Evolutionary conservation across 345 rosid genomes (phyloP), one percentile per base, ranked within the genome.

Genomic region (Diplotaxis tenuifolia): DNA sequence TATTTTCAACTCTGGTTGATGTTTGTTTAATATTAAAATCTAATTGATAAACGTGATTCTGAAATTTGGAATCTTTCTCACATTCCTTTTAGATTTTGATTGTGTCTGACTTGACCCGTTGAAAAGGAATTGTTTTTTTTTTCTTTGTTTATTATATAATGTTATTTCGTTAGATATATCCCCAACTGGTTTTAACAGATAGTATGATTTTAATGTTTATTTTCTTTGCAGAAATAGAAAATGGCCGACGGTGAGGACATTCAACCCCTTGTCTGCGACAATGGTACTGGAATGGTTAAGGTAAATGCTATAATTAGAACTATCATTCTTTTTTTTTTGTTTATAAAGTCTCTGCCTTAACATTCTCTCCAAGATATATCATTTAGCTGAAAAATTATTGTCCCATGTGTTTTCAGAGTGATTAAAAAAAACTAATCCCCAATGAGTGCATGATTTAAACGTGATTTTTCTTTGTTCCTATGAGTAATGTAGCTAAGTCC

Each of bases 211-310:
- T n/a, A n/a, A n/a, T n/a, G n/a, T 29, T 9, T 54, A 0, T 1
- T 21, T 14, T 49, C 0, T 73, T 65, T 57, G 34, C 71, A 73
- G 77, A 40, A 55, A 40, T 73, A 73, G 71, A 73, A 67, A 58
- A 74, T 74, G 77, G 72, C 72, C 28, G 71, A 74, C 34, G 72
- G 66, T 66, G 77, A 65, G 28, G 77, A 74, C 27, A 65, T 74
- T 66, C 77, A 74, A 65, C 77, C 66, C 27, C 71, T 73, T 65
- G 77, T 89, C 18, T 87, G 91, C 28, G 96, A 89, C 74, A 89
- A 89, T 86, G 92, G 96, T 75, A 89, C 95, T 10, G 95, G 95
- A 78, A 89, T 89, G 96, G 93, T 90, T 62, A 90, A 88, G 93
- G 96, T 89, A 58, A 45, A 68, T 34, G 7, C 60, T 23, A n/a